These are phyloP conservation scores for Epichloe bromicola DNA, from an alignment of 2,329 filamentous ascomycete genomes.

Conservation along the genomic window DNA sequence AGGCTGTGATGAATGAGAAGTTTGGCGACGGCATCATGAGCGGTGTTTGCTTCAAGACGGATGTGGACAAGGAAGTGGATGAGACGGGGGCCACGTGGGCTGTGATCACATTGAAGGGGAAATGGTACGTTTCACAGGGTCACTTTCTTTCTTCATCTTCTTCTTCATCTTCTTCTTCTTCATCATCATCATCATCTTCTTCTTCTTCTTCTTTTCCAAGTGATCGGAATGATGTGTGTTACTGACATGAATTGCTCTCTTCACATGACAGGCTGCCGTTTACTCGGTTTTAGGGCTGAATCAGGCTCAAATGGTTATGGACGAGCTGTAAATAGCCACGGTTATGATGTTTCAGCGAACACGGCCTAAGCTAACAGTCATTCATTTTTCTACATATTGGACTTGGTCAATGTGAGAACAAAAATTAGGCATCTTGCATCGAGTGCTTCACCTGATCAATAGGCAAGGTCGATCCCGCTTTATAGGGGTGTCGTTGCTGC, in stretches of 20 bases:
- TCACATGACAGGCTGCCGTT: slow-evolving; percentile 17
- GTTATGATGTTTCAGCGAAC: too few relatives aligned
- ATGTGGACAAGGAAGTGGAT: slow-evolving; percentile 89
- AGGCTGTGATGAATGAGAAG: slow-evolving; percentile 92
- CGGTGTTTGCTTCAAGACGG: slow-evolving; percentile 80
- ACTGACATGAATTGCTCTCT: background rate
- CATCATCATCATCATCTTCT: too few relatives aligned
- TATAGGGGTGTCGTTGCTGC: too few relatives aligned
- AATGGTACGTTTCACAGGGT: slow-evolving; percentile 49
- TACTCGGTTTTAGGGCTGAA: slow-evolving; percentile 14
- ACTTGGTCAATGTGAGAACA: too few relatives aligned
- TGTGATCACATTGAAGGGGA: slow-evolving; percentile 69
- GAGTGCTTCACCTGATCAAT: too few relatives aligned
- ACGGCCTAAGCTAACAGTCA: too few relatives aligned
- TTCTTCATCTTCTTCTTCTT: too few relatives aligned
- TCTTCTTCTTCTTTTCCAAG: too few relatives aligned
- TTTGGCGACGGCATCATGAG: slow-evolving; percentile 94
- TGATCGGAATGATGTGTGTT: background rate
- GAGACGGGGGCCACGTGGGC: slow-evolving; percentile 71
- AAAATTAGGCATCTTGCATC: too few relatives aligned
- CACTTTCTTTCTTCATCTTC: background rate
- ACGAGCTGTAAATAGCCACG: too few relatives aligned
- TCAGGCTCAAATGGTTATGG: background rate
- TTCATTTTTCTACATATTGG: too few relatives aligned
- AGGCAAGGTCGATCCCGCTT: too few relatives aligned